Base-by-base conservation (phyloP, 1,284 basidiomycete species). In the Cryptococcus floricola region DNA sequence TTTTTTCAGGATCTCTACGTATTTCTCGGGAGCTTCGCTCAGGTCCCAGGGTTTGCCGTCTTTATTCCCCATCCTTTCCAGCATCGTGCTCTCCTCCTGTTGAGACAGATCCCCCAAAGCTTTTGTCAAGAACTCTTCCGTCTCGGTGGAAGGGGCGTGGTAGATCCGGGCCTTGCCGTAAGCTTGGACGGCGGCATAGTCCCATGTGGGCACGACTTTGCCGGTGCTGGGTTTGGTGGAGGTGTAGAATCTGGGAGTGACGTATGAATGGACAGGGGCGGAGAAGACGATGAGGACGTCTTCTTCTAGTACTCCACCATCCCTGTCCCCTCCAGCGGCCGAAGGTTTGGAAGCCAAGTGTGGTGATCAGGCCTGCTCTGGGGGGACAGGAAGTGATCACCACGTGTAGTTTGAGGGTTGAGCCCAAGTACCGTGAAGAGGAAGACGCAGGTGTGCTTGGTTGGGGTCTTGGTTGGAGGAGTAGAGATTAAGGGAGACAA, bases 131-230 rank as follows among this genome's bases (percentile, higher is more conserved):
- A 69, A 77, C 18, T 56, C 46, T 0, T 39, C 49, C 19, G 31
- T 31, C 7, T 10, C 31, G 1, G 59, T 28, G 9, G 65, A 51
- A 31, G 45, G 61, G 28, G 59, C 56, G 45, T 70, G 52, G 47
- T 70, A 66, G 10, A 74, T 59, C 19, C 49, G 49, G 8, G 69
- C 50, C 49, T 59, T 65, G 39, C 76, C 76, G 58, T 78, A 78
- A 0, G 72, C 74, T 51, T 77, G 73, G 5, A 78, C 76, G 2
- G 74, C 72, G 5, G 71, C 65, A 49, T 77, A 78, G 62, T 77
- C 63, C 75, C 75, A 78, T 2, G 76, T 78, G 2, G 76, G 76
- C 0, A 78, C 76, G 42, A 75, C 72, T 60, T 76, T 76, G 41
- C 75, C 74, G 1, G 65, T 67, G 10, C 52, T 48, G 1, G 76